Evolutionary conservation across 306 rosid genomes (phyloP), one percentile per base, ranked within the genome.

Genomic region (Acacia confusa): DNA sequence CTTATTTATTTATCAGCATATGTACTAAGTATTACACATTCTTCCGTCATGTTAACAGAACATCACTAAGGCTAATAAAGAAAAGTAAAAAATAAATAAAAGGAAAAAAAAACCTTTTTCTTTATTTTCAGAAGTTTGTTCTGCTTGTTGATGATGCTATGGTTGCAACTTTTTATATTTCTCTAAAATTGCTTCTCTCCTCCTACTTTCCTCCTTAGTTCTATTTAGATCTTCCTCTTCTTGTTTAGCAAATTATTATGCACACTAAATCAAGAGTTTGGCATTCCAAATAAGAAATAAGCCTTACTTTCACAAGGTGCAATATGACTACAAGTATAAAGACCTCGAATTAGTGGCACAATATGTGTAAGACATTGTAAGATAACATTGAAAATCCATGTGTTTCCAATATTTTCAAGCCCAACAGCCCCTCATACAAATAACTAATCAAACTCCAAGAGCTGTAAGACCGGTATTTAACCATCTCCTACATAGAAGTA

Each of bases 121-220:
- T 44, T 75, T 81, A 81, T 78, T 84, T 78, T 82, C 84, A 72
- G 74, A 83, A 4, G 41, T 79, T 80, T 85, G 82, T 50, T 82
- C 86, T 45, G 36, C 84, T 81, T 79, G 86, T 86, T 74, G 84
- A 70, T 70, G 85, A 88, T 79, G 84, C 75, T 28, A 41, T 0
- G 69, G 69, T 16, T 70, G 85, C 92, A 84, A 87, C 76, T 75
- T 89, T 84, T 87, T 94, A 80, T 94, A 91, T 88, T 96, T 96
- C 82, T 92, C 98, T 85, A 96, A 85, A 85, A 96, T 96, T 30
- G 97, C 99, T 74, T 87, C 95, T 77, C 91, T 92, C 86, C 97
- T 94, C 77, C 91, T 88, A 86, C 98, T 93, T 87, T 93, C 98
- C 91, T 93, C 99, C 85, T 92, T 96, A 80, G 94, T 94, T 85